Percentiles rank a stretch among this genome's conserved stretches.
Evolutionary conservation across 2,329 filamentous ascomycete genomes (phyloP).

Genomic region (Akanthomyces dipterigenus): DNA sequence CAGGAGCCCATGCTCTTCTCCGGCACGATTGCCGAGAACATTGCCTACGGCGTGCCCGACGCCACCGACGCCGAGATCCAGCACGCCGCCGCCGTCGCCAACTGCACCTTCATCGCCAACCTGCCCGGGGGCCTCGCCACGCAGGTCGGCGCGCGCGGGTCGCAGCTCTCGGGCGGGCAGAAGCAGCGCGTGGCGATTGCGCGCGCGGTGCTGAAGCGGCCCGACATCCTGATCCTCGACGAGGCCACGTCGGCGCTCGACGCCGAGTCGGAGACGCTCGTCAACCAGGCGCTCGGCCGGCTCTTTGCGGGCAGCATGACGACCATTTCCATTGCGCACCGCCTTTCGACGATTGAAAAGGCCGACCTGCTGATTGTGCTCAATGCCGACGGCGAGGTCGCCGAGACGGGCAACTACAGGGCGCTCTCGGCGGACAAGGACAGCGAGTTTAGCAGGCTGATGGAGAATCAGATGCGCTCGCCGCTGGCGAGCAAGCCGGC

Average conservation of each 20-base stretch:
- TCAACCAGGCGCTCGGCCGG: constrained; percentile 79
- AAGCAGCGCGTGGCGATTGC: constrained; percentile 98
- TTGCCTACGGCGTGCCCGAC: constrained; percentile 78
- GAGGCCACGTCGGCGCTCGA: constrained; percentile 97
- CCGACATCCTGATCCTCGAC: constrained; percentile 93
- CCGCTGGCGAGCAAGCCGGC: background rate
- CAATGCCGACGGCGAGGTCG: constrained; percentile 76
- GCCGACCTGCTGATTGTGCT: constrained; percentile 93
- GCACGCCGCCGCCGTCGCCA: constrained; percentile 79
- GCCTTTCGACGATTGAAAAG: constrained; percentile 91
- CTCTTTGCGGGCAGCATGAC: constrained; percentile 85
- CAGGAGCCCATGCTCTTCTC: constrained; percentile 94
- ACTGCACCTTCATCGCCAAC: constrained; percentile 93
- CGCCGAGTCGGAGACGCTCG: constrained; percentile 95
- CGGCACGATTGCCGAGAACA: constrained; percentile 79
- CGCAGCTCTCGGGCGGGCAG: constrained; percentile 90
- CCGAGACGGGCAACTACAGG: constrained; percentile 79
- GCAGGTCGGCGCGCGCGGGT: constrained; percentile 85
- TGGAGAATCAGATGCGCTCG: constrained; percentile 86
- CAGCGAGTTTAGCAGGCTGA: constrained; percentile 87
- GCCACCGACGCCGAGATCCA: constrained; percentile 77
- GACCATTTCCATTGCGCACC: constrained; percentile 94
- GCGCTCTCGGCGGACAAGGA: constrained; percentile 66
- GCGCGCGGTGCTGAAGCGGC: constrained; percentile 86
- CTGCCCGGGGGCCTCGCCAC: constrained; percentile 95